Percentiles rank a stretch among this genome's conserved stretches.
Conservation (phyloP, 2,329 filamentous ascomycete genomes). For the Sphaerulina populicola region DNA sequence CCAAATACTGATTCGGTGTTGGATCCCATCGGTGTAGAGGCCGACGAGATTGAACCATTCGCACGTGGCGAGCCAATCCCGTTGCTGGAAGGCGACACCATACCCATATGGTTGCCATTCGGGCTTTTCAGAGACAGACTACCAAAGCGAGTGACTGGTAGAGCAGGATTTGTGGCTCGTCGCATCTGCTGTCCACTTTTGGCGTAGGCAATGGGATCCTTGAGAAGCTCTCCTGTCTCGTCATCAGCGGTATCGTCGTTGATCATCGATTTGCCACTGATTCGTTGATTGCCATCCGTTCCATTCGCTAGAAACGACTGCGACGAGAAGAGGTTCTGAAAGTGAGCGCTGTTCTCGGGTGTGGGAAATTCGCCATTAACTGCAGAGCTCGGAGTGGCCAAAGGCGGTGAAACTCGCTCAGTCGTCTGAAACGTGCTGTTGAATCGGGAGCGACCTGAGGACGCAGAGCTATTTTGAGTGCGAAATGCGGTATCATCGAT, state of each 20-base stretch:
- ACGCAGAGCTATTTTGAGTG: constrained; percentile 39
- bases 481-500: constrained; percentile 42
- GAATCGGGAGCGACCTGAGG: constrained; percentile 47
- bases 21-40: constrained; percentile 33
- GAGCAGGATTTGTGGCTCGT: constrained; percentile 59
- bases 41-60: constrained; percentile 46
- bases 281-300: constrained; percentile 52
- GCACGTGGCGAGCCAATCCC: constrained; percentile 34
- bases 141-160: constrained; percentile 61
- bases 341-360: constrained; percentile 47
- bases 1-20: constrained; percentile 39
- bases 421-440: constrained; percentile 54
- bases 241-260: constrained; percentile 61
- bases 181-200: constrained; percentile 56
- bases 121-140: constrained; percentile 65
- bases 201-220: constrained; percentile 64
- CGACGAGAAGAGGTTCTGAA: constrained; percentile 60
- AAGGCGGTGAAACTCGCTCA: constrained; percentile 54
- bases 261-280: constrained; percentile 64
- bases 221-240: constrained; percentile 63
- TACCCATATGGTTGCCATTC: constrained; percentile 31
- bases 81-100: constrained; percentile 40
- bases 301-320: constrained; percentile 66
- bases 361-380: constrained; percentile 53
- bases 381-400: constrained; percentile 40